These are phyloP conservation scores for Pochonia chlamydosporia DNA, from an alignment of 2,329 filamentous ascomycete species.

Conservation along the genomic window DNA sequence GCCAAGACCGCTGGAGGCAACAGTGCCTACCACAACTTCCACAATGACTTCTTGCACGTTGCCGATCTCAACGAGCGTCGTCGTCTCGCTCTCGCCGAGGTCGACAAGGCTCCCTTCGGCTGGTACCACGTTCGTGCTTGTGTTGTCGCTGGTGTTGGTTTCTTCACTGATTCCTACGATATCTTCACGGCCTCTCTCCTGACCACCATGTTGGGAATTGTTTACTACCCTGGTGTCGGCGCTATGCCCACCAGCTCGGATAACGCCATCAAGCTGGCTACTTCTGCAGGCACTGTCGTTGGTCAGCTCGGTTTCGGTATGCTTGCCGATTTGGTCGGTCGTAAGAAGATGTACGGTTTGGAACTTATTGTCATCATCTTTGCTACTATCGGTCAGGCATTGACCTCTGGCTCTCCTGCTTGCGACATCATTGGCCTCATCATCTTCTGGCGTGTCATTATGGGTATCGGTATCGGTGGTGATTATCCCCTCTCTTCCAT, in stretches of 20 bases:
- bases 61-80: slow-evolving; percentile 73
- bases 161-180: slow-evolving; percentile 84
- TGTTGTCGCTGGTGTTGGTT: slow-evolving; percentile 75
- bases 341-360: slow-evolving; percentile 67
- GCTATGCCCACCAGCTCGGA: slow-evolving; percentile 62
- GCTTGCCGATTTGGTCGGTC: slow-evolving; percentile 70
- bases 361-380: slow-evolving; percentile 78
- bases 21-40: slow-evolving; percentile 68
- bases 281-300: slow-evolving; percentile 75
- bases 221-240: slow-evolving; percentile 59
- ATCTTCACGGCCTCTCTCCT: slow-evolving; percentile 73
- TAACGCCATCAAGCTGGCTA: slow-evolving; percentile 80
- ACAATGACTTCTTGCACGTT: slow-evolving; percentile 63
- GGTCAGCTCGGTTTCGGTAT: slow-evolving; percentile 77
- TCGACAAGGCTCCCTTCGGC: slow-evolving; percentile 75
- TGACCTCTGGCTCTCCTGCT: slow-evolving; percentile 56
- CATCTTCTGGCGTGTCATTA: slow-evolving; percentile 77
- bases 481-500: slow-evolving; percentile 80
- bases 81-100: slow-evolving; percentile 71
- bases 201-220: slow-evolving; percentile 71
- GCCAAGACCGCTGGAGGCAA: slow-evolving; percentile 58
- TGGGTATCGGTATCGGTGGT: slow-evolving; percentile 42
- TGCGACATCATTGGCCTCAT: slow-evolving; percentile 61
- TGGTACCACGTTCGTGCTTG: slow-evolving; percentile 80
- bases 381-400: slow-evolving; percentile 65